phyloP scores from a whole-genome alignment of 2,329 filamentous ascomycete species.

The Cladosporium cucumerinum region DNA sequence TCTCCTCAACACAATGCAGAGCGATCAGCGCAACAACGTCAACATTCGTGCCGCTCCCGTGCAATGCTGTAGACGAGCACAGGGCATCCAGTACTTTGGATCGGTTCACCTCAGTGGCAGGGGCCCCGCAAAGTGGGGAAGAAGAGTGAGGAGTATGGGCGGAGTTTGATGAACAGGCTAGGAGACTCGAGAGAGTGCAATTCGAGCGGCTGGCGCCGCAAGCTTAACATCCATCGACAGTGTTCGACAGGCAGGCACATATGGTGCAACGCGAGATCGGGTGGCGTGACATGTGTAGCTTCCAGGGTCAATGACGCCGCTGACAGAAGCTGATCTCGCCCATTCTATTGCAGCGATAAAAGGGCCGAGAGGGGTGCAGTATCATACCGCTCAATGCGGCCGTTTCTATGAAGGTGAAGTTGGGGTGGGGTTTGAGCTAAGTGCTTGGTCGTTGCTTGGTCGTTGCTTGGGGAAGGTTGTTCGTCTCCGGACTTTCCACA shows the following conservation, averaged over 20 bases:
- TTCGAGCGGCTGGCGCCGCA: constrained; percentile 8
- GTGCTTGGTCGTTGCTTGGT: constrained; percentile 1
- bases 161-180: neutral
- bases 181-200: neutral
- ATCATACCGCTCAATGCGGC: too few species aligned
- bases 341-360: constrained; percentile 11
- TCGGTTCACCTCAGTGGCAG: neutral
- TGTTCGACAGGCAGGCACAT: neutral
- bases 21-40: constrained; percentile 15
- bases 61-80: constrained; percentile 1
- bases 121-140: constrained; percentile 15
- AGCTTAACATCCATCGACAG: neutral
- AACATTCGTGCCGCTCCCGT: constrained; percentile 8
- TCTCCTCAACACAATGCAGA: constrained; percentile 3
- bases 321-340: neutral
- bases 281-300: constrained; percentile 11
- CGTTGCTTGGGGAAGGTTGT: constrained; percentile 7
- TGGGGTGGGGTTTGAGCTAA: constrained; percentile 13
- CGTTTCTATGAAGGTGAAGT: constrained; percentile 14
- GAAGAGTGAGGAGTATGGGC: neutral
- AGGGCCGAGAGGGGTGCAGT: constrained; percentile 1
- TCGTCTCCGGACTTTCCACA: neutral
- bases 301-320: neutral
- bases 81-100: neutral
- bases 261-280: neutral